Evolutionary conservation across 2,329 filamentous ascomycete genomes (phyloP), one percentile per base, ranked within the genome.

Genomic region (Nannizziopsis barbatae): DNA sequence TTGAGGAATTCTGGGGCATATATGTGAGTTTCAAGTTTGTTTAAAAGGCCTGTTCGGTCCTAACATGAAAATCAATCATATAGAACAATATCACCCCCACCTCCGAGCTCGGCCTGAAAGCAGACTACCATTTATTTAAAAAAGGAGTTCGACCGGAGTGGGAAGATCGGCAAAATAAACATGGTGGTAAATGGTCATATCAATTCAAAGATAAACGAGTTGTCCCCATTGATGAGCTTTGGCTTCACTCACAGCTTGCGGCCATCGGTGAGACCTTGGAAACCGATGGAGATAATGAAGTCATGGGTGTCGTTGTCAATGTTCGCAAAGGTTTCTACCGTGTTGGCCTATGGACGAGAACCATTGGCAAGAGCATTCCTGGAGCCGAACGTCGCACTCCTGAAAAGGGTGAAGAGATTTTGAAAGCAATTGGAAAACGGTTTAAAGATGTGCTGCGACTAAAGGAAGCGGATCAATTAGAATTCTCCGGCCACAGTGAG

Each of bases 91-190:
- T 98, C 67, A 87, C 90, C 44, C 84, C 89, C 38, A 90, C 93
- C 59, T 95, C 90, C 59, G 88, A 96, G 62, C 83, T 98, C 38
- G 86, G 89, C 39, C 81, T 94, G 64, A 98, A 98, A 75, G 95
- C 92, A 64, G 92, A 98, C 69, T 98, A 98, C 73, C 93, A 98
- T 65, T 84, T 98, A 39, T 98, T 98, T 84, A 98, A 98, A 76
- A 84, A 83, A 60, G 89, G 89, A 56, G 86, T 98, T 54, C 86
- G 92, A 55, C 92, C 92, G 32, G 93, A 98, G 72, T 98, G 92
- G 92, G 92, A 98, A 71, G 92, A 98, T 66, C 76, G 80, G 20
- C 88, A 96, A 74, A 98, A 98, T 76, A 98, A 96, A 79, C 88
- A 96, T 67, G 92, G 92, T 60, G 92, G 92, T 71, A 95, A 95